Base-by-base conservation (phyloP, 192 early-diverging fungal species). In the Piromyces sp. region DNA sequence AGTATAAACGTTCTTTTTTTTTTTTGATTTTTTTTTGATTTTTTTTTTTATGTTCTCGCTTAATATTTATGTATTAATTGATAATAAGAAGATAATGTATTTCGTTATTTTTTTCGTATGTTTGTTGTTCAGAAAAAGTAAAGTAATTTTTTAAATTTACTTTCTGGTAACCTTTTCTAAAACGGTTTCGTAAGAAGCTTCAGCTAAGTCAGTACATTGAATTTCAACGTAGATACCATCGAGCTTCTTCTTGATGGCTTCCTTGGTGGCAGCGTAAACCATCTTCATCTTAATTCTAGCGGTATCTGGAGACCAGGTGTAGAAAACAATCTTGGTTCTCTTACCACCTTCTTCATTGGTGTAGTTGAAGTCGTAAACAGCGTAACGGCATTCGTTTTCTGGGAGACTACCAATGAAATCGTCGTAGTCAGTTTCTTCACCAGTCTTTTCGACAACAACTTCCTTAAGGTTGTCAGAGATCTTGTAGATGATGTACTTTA, bases 241-340 rank as follows among this genome's bases (percentile, higher is more conserved):
- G 30, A 96, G 90, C 82, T 87, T 86, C 84, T 88, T 91, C 84
- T 92, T 90, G 51, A 98, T 84, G 79, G 89, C 93, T 68, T 93
- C 91, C 87, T 95, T 97, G 87, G 89, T 91, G 36, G 94, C 90
- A 30, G 96, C 91, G 88, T 96, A 97, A 83, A 96, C 79, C 96
- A 98, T 98, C 91, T 96, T 96, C 84, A 87, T 81, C 85, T 89
- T 91, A 82, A 96, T 87, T 83, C 88, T 92, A 30, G 95, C 88
- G 9, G 80, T 86, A 81, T 96, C 95, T 30, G 96, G 96, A 37
- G 92, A 86, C 95, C 96, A 98, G 79, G 92, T 79, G 83, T 86
- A 92, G 83, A 98, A 98, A 80, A 95, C 85, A 80, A 98, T 89
- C 91, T 96, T 96, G 90, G 91, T 94, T 87, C 94, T 90, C 42